Conservation (phyloP, 257 asterid species). For the Gentiana straminea region DNA sequence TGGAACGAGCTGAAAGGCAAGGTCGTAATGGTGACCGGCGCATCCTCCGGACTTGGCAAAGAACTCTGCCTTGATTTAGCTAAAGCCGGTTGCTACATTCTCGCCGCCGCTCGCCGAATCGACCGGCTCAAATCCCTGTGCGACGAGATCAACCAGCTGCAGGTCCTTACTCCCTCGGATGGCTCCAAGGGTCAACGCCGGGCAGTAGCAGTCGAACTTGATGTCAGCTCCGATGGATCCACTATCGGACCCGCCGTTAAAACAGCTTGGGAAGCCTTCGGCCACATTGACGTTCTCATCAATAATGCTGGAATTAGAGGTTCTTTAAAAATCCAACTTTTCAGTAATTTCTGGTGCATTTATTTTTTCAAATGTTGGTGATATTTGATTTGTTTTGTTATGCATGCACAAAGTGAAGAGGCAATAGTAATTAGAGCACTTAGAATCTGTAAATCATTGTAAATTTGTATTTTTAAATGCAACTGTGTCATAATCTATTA, state of each 20-base stretch:
- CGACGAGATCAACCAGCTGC: conserved; percentile 20
- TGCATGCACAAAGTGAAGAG: too few relatives aligned
- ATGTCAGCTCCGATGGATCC: conserved; percentile 24
- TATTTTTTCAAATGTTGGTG: too few relatives aligned
- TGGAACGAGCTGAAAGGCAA: conserved; percentile 16
- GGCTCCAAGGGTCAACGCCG: neutral
- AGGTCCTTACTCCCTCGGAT: neutral
- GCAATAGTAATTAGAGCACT: too few relatives aligned
- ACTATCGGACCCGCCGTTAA: conserved; percentile 23
- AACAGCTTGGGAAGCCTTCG: conserved; percentile 49
- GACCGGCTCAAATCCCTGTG: conserved; percentile 36
- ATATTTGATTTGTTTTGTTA: too few relatives aligned
- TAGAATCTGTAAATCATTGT: too few relatives aligned
- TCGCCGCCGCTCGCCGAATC: conserved; percentile 43
- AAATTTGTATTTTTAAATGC: too few relatives aligned
- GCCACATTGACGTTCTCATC: conserved; percentile 35
- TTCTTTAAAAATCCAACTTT: neutral
- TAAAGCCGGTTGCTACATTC: conserved; percentile 33
- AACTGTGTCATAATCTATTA: too few relatives aligned
- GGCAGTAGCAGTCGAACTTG: conserved; percentile 43
- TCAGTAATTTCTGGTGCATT: too few relatives aligned
- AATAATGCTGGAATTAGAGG: conserved; percentile 56
- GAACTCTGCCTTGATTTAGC: conserved; percentile 35
- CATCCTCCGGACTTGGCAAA: conserved; percentile 40
- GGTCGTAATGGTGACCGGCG: conserved; percentile 45